These are phyloP conservation scores for Carnegiea gigantea DNA, from an alignment of 179 eudicot species.

Conservation along the genomic window DNA sequence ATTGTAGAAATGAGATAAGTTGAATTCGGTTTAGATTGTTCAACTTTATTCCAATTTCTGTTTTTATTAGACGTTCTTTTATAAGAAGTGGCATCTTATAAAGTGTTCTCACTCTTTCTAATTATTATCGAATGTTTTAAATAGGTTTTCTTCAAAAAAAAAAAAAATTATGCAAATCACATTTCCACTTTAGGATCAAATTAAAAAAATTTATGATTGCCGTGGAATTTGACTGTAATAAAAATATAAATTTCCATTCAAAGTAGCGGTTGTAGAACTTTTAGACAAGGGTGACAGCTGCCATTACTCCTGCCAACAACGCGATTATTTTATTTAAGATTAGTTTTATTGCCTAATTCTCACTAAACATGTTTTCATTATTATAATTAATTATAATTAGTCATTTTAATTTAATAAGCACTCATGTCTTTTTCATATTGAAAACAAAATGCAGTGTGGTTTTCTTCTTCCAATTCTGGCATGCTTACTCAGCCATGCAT, in stretches of 20 bases:
- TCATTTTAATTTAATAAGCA: not conserved
- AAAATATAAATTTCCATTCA: not conserved
- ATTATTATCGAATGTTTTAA: too few species aligned
- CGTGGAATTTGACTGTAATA: conserved; percentile 12
- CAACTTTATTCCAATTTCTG: too few species aligned
- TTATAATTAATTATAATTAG: not conserved
- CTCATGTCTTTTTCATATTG: not conserved
- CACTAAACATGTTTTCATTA: not conserved
- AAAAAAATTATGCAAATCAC: too few species aligned
- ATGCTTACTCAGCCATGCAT: not conserved
- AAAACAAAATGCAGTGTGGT: not conserved
- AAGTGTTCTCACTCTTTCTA: too few species aligned
- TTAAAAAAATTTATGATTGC: not conserved
- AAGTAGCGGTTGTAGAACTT: conserved; percentile 11
- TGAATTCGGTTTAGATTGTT: too few species aligned
- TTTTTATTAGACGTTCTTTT: too few species aligned
- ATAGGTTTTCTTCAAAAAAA: too few species aligned
- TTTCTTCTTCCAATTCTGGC: not conserved
- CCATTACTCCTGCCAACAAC: not conserved
- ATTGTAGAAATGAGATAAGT: too few species aligned
- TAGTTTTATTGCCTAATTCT: not conserved
- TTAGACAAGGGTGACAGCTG: conserved; percentile 10
- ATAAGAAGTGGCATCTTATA: too few species aligned
- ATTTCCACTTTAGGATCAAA: not conserved
- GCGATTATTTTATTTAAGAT: not conserved